Evolutionary conservation across 805 yeast genomes (phyloP).

Genomic region (Candida cerambycidarum): DNA sequence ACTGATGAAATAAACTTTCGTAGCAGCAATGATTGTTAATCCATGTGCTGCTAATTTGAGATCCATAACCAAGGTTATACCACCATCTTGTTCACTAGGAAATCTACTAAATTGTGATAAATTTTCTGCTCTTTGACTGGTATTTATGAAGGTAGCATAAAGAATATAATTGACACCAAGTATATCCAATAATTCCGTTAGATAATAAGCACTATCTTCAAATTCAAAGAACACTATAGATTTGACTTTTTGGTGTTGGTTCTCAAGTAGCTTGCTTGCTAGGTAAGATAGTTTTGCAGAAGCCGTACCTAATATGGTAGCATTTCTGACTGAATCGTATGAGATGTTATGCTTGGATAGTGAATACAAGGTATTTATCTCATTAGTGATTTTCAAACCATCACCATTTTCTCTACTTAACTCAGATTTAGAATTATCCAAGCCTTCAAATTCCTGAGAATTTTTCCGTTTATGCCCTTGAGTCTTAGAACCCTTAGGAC

Average conservation of each 20-base stretch:
- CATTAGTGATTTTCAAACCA: constrained; percentile 21
- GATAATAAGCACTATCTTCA: constrained; percentile 68
- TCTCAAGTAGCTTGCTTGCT: constrained; percentile 52
- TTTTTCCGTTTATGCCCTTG: constrained; percentile 2
- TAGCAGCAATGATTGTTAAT: constrained; percentile 63
- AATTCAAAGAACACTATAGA: constrained; percentile 68
- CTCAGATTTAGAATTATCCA: constrained; percentile 10
- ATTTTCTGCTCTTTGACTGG: constrained; percentile 51
- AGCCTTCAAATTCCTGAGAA: constrained; percentile 3
- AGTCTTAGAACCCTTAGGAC: not conserved
- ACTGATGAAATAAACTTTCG: constrained; percentile 66
- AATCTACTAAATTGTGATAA: constrained; percentile 49
- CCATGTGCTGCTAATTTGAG: constrained; percentile 69
- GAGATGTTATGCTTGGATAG: constrained; percentile 17
- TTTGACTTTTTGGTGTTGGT: constrained; percentile 47
- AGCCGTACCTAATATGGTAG: constrained; percentile 56
- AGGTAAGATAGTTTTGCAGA: constrained; percentile 66
- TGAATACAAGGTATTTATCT: constrained; percentile 22
- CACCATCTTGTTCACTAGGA: constrained; percentile 35
- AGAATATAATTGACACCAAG: constrained; percentile 60
- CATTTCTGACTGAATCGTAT: constrained; percentile 23
- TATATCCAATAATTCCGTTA: constrained; percentile 63
- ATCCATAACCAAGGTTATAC: constrained; percentile 64
- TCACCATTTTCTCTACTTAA: constrained; percentile 20
- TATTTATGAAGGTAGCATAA: constrained; percentile 60